phyloP scores from a whole-genome alignment of 192 early-diverging fungal species.

The Coemansia reversa region DNA sequence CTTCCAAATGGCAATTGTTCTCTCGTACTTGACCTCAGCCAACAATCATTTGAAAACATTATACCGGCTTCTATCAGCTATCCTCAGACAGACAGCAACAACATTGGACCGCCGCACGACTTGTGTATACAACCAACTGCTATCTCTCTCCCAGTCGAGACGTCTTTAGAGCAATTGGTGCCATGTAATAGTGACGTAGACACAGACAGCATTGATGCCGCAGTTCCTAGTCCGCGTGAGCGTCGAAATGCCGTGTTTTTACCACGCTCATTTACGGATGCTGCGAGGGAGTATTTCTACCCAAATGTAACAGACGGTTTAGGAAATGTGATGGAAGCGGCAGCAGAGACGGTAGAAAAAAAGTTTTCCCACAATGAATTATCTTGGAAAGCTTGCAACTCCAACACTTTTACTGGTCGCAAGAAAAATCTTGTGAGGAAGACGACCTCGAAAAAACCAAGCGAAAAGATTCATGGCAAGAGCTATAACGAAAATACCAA shows the following conservation, averaged over 20 bases:
- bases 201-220: neutral
- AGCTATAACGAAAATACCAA: conserved; percentile 22
- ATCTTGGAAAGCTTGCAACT: neutral
- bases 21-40: neutral
- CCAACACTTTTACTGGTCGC: neutral
- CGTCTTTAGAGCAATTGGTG: neutral
- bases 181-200: neutral
- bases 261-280: conserved; percentile 15
- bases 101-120: neutral
- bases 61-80: neutral
- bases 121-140: neutral
- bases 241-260: conserved; percentile 33
- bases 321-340: neutral
- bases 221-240: neutral
- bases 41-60: neutral
- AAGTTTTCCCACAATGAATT: neutral
- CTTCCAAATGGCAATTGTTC: neutral
- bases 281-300: conserved; percentile 1
- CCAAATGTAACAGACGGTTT: neutral
- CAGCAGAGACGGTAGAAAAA: neutral
- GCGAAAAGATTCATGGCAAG: conserved; percentile 2
- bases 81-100: neutral
- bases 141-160: neutral
- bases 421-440: neutral
- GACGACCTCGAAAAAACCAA: neutral